Evolutionary conservation across 768 basidiomycete genomes (phyloP).

Genomic region (Boletus bicolor): DNA sequence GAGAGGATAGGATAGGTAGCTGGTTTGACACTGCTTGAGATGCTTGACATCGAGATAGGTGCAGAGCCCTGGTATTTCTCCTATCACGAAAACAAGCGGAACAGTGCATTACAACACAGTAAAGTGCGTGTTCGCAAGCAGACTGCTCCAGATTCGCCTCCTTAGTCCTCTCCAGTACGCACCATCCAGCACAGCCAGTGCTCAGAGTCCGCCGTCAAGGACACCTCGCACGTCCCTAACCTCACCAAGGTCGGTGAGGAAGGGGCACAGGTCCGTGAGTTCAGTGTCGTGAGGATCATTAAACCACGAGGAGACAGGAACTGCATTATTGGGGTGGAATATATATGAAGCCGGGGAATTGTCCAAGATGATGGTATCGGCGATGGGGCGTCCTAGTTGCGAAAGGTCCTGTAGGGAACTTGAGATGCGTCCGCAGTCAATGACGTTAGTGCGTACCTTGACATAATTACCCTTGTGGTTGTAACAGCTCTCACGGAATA

Average conservation of each 20-base stretch:
- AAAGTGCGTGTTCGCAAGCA: slow-evolving; percentile 23
- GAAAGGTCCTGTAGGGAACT: slow-evolving; percentile 79
- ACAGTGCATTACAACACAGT: slow-evolving; percentile 29
- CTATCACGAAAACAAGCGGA: slow-evolving; percentile 27
- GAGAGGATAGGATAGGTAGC: slow-evolving; percentile 1
- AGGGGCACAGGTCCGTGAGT: slow-evolving; percentile 91
- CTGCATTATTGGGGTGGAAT: slow-evolving; percentile 98
- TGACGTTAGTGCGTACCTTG: slow-evolving; percentile 59
- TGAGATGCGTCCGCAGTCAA: neutral
- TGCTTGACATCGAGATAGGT: slow-evolving; percentile 16
- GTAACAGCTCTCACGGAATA: slow-evolving; percentile 98
- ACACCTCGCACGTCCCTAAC: slow-evolving; percentile 92
- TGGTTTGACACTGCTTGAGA: slow-evolving; percentile 1
- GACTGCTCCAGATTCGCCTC: slow-evolving; percentile 13
- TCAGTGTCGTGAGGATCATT: slow-evolving; percentile 99
- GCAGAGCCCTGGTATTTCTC: slow-evolving; percentile 29
- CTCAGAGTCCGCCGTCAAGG: slow-evolving; percentile 77
- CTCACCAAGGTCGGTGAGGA: slow-evolving; percentile 80
- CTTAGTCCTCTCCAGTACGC: slow-evolving; percentile 18
- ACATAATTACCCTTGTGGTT: slow-evolving; percentile 99
- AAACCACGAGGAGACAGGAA: slow-evolving; percentile 99
- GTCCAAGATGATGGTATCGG: slow-evolving; percentile 95
- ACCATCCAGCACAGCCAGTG: slow-evolving; percentile 18
- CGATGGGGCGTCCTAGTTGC: slow-evolving; percentile 90
- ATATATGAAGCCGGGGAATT: slow-evolving; percentile 99